phyloP scores from a whole-genome alignment of 1,284 basidiomycete species.

The Porphyrellus sp. region DNA sequence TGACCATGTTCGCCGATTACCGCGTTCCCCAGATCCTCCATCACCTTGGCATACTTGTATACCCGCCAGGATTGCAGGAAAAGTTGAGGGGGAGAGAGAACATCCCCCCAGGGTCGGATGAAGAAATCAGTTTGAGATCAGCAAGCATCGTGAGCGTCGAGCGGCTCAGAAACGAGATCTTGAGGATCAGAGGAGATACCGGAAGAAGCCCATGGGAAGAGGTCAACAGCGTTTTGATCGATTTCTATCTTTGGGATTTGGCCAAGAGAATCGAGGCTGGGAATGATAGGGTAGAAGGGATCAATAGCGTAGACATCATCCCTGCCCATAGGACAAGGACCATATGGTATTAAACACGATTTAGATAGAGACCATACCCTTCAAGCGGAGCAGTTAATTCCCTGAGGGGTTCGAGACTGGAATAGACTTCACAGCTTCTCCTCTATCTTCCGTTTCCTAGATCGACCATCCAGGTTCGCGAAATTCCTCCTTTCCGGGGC shows the following conservation, averaged over 20 bases:
- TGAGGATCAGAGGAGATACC: constrained; percentile 14
- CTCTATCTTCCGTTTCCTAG: constrained; percentile 6
- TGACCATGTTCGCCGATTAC: constrained; percentile 89
- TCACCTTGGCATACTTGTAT: constrained; percentile 68
- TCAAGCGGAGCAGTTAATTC: constrained; percentile 12
- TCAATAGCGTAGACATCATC: constrained; percentile 55
- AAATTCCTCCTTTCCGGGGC: constrained; percentile 30
- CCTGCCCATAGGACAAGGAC: constrained; percentile 77
- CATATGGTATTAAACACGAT: constrained; percentile 66
- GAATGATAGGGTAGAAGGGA: constrained; percentile 52
- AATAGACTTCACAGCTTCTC: constrained; percentile 7
- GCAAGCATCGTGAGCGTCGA: constrained; percentile 78
- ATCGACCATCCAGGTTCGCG: constrained; percentile 10
- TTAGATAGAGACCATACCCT: constrained; percentile 8
- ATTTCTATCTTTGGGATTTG: constrained; percentile 84
- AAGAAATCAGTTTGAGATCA: constrained; percentile 70
- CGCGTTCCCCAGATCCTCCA: constrained; percentile 82
- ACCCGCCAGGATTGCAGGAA: constrained; percentile 54
- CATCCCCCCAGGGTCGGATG: constrained; percentile 53
- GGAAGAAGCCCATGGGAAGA: constrained; percentile 26
- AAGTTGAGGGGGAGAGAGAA: constrained; percentile 43
- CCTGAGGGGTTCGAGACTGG: neutral
- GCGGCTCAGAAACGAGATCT: constrained; percentile 49
- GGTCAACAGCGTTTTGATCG: constrained; percentile 75
- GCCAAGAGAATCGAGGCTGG: constrained; percentile 71